Conservation (phyloP, 1,284 basidiomycete species). For the Leccinum pachyderme region DNA sequence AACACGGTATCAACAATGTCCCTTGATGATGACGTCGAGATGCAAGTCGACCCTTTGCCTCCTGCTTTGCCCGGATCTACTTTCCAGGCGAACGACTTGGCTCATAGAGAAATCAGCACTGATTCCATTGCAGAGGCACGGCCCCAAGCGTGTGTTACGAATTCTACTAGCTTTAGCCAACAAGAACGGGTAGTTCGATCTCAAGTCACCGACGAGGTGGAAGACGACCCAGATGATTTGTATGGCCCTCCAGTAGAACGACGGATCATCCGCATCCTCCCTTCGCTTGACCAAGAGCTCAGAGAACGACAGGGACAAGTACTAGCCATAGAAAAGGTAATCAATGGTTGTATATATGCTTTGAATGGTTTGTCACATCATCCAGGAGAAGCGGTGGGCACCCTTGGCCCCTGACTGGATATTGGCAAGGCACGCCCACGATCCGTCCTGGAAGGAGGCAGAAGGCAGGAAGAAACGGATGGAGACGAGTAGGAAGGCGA, state of each 20-base stretch:
- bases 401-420: slow-evolving; percentile 30
- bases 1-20: background rate
- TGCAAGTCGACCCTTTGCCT: slow-evolving; percentile 9
- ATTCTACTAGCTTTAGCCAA: background rate
- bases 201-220: background rate
- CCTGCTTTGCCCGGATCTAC: background rate
- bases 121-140: background rate
- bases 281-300: slow-evolving; percentile 25
- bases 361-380: slow-evolving; percentile 1
- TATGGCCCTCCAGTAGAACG: slow-evolving; percentile 30
- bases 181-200: background rate
- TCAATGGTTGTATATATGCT: background rate
- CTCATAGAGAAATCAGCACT: background rate
- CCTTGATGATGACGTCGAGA: slow-evolving; percentile 14
- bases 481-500: background rate
- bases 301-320: slow-evolving; percentile 22
- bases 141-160: background rate
- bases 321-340: slow-evolving; percentile 19
- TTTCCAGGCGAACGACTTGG: background rate
- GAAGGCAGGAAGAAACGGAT: slow-evolving; percentile 19
- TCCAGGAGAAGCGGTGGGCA: slow-evolving; percentile 14
- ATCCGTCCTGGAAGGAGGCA: slow-evolving; percentile 21
- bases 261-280: slow-evolving; percentile 28
- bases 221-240: slow-evolving; percentile 27
- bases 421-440: slow-evolving; percentile 17